phyloP scores from a whole-genome alignment of 73 alveolate genomes.

The Paramecium bursaria region DNA sequence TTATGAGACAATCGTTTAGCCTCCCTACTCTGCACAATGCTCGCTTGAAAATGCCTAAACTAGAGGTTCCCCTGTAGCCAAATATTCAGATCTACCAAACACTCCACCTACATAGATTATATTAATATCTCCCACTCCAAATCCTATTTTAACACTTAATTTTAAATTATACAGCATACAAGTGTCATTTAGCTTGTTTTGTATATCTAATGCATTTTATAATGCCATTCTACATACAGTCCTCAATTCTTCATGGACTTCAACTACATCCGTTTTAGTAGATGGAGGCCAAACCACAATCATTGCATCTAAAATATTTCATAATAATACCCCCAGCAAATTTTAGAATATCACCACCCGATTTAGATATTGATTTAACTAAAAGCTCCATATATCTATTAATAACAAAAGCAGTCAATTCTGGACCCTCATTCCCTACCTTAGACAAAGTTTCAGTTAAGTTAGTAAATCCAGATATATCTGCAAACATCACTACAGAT shows the following conservation, averaged over 20 bases:
- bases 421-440: conserved; percentile 92
- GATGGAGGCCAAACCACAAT: conserved; percentile 94
- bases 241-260: conserved; percentile 69
- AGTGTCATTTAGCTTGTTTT: conserved; percentile 83
- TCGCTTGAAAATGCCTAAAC: conserved; percentile 91
- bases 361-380: conserved; percentile 81
- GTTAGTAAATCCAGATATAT: conserved; percentile 53
- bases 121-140: conserved; percentile 95
- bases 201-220: conserved; percentile 87
- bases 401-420: conserved; percentile 86
- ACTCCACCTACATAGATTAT: conserved; percentile 96
- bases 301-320: conserved; percentile 80
- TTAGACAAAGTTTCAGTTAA: conserved; percentile 52
- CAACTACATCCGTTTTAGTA: conserved; percentile 49
- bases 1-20: conserved; percentile 88
- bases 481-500: conserved; percentile 52
- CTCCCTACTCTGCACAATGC: conserved; percentile 91
- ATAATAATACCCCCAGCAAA: conserved; percentile 82
- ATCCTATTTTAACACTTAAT: conserved; percentile 73
- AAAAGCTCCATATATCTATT: conserved; percentile 92
- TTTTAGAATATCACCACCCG: conserved; percentile 96
- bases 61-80: conserved; percentile 93
- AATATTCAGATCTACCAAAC: conserved; percentile 92
- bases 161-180: conserved; percentile 82
- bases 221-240: conserved; percentile 83